These are phyloP conservation scores for Mycena haematopus DNA, from an alignment of 768 basidiomycete species.

Conservation along the genomic window DNA sequence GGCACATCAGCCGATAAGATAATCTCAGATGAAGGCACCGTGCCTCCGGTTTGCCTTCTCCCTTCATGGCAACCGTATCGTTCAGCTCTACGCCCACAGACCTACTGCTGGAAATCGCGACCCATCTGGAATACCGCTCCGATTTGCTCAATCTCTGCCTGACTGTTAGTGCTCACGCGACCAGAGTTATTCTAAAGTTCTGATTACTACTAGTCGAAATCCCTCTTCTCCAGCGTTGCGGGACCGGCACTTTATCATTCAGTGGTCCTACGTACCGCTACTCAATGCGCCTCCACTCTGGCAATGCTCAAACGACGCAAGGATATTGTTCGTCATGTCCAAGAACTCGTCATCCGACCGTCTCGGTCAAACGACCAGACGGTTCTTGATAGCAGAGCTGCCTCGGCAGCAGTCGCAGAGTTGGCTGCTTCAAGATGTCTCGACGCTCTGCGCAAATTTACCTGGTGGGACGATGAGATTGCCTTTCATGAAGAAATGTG, in stretches of 20 bases:
- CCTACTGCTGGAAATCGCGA: conserved; percentile 70
- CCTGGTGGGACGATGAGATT: conserved; percentile 76
- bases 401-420: conserved; percentile 58
- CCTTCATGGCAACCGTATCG: conserved; percentile 15
- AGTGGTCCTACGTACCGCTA: conserved; percentile 58
- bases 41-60: not conserved
- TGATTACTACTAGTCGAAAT: conserved; percentile 51
- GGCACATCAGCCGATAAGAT: too few relatives aligned
- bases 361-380: conserved; percentile 34
- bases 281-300: conserved; percentile 70
- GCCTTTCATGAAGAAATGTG: conserved; percentile 78
- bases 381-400: conserved; percentile 41
- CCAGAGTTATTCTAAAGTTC: not conserved
- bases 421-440: conserved; percentile 55
- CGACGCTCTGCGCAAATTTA: conserved; percentile 70
- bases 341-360: conserved; percentile 59
- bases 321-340: conserved; percentile 72
- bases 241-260: conserved; percentile 61
- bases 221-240: conserved; percentile 57
- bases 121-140: conserved; percentile 53
- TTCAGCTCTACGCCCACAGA: conserved; percentile 59
- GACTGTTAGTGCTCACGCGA: conserved; percentile 51
- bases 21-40: not conserved
- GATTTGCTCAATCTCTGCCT: conserved; percentile 67
- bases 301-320: conserved; percentile 63